Evolutionary conservation across 2,329 filamentous ascomycete species (phyloP).

Genomic region (Botrytis squamosa): DNA sequence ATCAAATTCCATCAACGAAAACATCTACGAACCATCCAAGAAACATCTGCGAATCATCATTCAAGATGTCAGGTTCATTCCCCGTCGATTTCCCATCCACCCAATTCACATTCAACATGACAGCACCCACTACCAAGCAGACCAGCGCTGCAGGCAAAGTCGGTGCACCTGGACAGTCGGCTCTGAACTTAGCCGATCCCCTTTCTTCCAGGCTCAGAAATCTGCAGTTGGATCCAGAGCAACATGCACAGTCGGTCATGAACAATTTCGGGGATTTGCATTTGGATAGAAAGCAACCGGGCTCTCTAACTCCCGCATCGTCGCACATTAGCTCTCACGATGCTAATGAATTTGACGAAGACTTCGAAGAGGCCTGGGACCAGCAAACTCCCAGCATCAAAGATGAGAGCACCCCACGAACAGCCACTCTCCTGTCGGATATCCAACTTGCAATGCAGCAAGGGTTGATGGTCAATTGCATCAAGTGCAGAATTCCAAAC

Average conservation of each 20-base stretch:
- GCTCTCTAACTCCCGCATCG: accelerated
- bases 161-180: accelerated
- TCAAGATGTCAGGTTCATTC: neutral
- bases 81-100: neutral
- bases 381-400: neutral
- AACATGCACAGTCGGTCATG: no score
- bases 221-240: neutral
- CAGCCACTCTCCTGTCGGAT: accelerated
- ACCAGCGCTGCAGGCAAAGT: neutral
- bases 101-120: neutral
- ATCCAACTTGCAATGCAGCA: neutral
- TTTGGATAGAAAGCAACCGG: neutral
- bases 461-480: neutral
- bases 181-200: neutral
- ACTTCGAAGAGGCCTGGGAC: neutral
- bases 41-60: neutral
- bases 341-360: neutral
- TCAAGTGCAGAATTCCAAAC: neutral
- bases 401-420: neutral
- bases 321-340: neutral
- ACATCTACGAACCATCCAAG: neutral
- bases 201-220: neutral
- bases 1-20: neutral
- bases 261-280: neutral
- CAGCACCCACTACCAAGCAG: accelerated